Conservation (phyloP, 768 basidiomycete species). For the Tylopilus vinaceipallidus region DNA sequence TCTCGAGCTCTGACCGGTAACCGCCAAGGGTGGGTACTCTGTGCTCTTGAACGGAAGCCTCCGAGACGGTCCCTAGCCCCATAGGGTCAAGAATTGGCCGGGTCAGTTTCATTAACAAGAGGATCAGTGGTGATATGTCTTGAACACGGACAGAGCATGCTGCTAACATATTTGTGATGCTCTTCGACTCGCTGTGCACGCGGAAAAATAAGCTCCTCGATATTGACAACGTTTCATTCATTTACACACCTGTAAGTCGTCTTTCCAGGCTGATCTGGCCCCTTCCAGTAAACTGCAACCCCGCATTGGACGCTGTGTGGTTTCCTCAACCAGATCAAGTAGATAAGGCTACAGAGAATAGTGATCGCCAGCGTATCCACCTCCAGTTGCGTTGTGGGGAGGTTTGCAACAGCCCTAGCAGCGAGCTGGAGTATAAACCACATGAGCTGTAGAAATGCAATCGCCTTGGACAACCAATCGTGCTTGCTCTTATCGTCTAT, state of each 20-base stretch:
- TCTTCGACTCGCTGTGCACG: background rate
- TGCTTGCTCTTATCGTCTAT: background rate
- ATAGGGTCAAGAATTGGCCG: background rate
- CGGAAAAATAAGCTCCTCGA: too few species aligned
- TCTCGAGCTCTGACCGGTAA: background rate
- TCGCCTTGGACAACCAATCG: background rate
- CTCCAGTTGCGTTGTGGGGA: background rate
- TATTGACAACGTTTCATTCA: too few species aligned
- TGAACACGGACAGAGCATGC: background rate
- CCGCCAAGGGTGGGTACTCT: background rate
- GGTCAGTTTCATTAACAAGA: background rate
- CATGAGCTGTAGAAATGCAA: background rate
- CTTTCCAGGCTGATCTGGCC: background rate
- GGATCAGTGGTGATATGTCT: background rate
- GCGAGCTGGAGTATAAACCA: background rate
- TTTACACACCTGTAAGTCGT: background rate
- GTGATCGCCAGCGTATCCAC: background rate
- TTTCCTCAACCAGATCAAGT: background rate
- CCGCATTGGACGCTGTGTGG: background rate
- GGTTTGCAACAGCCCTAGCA: background rate
- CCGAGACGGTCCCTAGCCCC: background rate
- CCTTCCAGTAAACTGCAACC: background rate
- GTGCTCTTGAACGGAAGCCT: background rate
- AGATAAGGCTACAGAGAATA: background rate
- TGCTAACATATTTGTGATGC: background rate